Conservation (phyloP, 257 asterid genomes). For the Thymus quinquecostatus region DNA sequence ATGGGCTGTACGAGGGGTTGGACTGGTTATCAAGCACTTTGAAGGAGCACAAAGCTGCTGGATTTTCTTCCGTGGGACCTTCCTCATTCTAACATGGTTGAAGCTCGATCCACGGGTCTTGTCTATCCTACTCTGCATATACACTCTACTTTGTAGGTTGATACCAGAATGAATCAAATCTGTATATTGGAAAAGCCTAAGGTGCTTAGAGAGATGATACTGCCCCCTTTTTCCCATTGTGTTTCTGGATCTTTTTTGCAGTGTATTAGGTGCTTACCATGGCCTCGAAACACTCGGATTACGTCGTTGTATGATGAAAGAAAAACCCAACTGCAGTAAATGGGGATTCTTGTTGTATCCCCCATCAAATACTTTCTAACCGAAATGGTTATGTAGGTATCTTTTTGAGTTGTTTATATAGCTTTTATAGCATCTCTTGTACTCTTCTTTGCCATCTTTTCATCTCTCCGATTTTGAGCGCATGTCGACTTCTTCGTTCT, state of each 20-base stretch:
- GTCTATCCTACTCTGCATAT: conserved; percentile 6
- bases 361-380: conserved; percentile 9
- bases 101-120: conserved; percentile 15
- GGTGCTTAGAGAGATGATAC: conserved; percentile 15
- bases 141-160: conserved; percentile 35
- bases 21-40: conserved; percentile 93
- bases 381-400: conserved; percentile 3
- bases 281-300: conserved; percentile 15
- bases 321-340: neutral
- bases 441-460: neutral
- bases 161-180: conserved; percentile 27
- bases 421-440: neutral
- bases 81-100: conserved; percentile 70
- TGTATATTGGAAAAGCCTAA: conserved; percentile 36
- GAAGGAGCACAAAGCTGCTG: conserved; percentile 82
- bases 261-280: conserved; percentile 31
- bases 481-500: neutral
- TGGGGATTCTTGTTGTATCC: conserved; percentile 25
- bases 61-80: conserved; percentile 83
- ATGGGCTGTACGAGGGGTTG: conserved; percentile 92
- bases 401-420: conserved; percentile 8
- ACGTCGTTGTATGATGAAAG: conserved; percentile 27
- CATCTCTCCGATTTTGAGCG: neutral
- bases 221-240: conserved; percentile 2
- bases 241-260: conserved; percentile 30